phyloP scores from a whole-genome alignment of 768 basidiomycete species.

The Gloeostereum incarnatum region DNA sequence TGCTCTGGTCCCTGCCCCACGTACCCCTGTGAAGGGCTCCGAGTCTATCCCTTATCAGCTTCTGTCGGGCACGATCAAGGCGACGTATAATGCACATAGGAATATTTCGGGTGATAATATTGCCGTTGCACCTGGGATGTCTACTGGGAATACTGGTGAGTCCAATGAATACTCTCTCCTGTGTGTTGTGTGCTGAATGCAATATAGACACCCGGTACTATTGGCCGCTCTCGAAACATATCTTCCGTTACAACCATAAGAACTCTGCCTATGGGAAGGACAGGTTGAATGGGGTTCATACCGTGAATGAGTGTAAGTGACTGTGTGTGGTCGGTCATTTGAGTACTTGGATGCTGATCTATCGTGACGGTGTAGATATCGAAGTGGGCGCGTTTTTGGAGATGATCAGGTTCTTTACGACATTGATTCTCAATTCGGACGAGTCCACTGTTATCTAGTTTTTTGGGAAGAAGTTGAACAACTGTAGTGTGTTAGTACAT shows the following conservation, averaged over 20 bases:
- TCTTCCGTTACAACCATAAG: conserved; percentile 40
- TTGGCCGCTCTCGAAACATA: conserved; percentile 23
- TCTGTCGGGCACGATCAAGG: conserved; percentile 33
- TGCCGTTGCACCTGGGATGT: conserved; percentile 19
- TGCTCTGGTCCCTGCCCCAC: conserved; percentile 39
- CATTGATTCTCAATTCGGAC: conserved; percentile 34
- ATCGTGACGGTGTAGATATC: conserved; percentile 12
- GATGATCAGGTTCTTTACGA: conserved; percentile 32
- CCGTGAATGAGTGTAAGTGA: conserved; percentile 44
- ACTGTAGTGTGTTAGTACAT: neutral
- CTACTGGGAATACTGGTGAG: conserved; percentile 27
- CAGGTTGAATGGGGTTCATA: conserved; percentile 27
- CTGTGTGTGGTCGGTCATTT: neutral
- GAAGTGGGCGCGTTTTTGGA: conserved; percentile 25
- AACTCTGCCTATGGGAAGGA: conserved; percentile 11
- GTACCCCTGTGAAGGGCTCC: conserved; percentile 20
- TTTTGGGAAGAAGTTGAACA: neutral
- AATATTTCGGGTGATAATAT: conserved; percentile 10
- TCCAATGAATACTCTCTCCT: conserved; percentile 6
- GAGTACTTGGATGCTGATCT: neutral
- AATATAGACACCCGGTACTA: conserved; percentile 24
- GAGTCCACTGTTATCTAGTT: conserved; percentile 14
- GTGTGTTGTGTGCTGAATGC: neutral
- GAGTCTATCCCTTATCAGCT: conserved; percentile 19
- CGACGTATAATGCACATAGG: conserved; percentile 24